Conservation (phyloP, 352 stramenopile species). For the Peronospora destructor region DNA sequence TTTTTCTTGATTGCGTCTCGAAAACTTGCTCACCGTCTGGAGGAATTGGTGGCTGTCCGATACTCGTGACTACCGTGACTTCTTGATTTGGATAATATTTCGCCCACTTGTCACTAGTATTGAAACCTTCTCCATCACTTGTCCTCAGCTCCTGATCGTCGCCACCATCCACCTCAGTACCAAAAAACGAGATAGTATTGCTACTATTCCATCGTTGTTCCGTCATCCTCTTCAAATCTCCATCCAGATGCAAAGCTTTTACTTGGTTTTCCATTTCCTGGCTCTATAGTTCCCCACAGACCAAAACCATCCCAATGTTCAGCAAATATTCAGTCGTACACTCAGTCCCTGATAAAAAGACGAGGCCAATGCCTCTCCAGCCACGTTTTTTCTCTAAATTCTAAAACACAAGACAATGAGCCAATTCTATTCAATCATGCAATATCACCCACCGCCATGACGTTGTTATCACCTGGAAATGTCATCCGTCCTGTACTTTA, state of each 20-base stretch:
- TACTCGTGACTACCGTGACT: slow-evolving; percentile 50
- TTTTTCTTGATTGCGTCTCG: neutral
- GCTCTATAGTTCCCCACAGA: slow-evolving; percentile 13
- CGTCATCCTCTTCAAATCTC: slow-evolving; percentile 1
- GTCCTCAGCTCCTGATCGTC: slow-evolving; percentile 11
- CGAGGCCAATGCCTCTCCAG: neutral
- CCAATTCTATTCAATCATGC: slow-evolving; percentile 3
- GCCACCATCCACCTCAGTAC: neutral
- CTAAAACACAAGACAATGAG: neutral
- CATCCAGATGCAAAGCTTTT: slow-evolving; percentile 15
- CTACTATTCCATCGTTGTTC: slow-evolving; percentile 1
- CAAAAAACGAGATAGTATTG: slow-evolving; percentile 1
- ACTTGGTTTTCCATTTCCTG: slow-evolving; percentile 33
- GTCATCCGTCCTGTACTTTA: slow-evolving; percentile 17
- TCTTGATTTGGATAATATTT: slow-evolving; percentile 48
- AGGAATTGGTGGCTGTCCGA: slow-evolving; percentile 44
- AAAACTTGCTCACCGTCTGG: slow-evolving; percentile 33
- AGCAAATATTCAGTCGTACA: slow-evolving; percentile 13
- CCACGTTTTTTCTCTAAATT: slow-evolving; percentile 11
- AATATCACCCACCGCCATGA: slow-evolving; percentile 23
- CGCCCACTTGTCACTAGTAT: slow-evolving; percentile 44
- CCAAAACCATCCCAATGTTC: neutral
- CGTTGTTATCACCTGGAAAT: slow-evolving; percentile 5
- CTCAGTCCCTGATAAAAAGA: neutral
- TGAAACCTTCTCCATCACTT: slow-evolving; percentile 28